Evolutionary conservation across 345 rosid species (phyloP), one percentile per base, ranked within the genome.

Genomic region (Eucalyptus curtisii): DNA sequence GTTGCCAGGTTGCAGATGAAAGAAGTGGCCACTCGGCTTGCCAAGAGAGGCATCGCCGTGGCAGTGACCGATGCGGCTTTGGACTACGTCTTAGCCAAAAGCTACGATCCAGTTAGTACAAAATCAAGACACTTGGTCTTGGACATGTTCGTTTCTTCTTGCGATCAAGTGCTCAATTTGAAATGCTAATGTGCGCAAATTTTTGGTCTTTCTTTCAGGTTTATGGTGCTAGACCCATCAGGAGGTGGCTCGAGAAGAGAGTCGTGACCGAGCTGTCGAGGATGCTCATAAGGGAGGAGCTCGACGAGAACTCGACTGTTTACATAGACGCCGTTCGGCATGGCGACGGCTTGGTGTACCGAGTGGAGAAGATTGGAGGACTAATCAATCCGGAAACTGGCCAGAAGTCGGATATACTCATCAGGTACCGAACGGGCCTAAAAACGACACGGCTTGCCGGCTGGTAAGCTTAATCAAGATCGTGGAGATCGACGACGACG

Each of bases 241-340:
- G 99, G 91, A 96, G 99, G 88, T 97, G 99, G 99, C 96, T 97
- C 8, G 98, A 97, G 93, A 96, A 87, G 92, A 95, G 89, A 91
- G 99, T 97, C 88, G 98, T 97, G 3, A 97, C 99, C 0, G 96
- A 96, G 91, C 90, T 97, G 20, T 97, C 98, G 13, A 95, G 91
- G 90, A 96, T 96, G 99, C 94, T 97, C 5, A 89, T 97, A 45
- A 93, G 94, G 89, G 98, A 94, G 47, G 99, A 95, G 44, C 96
- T 97, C 0, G 97, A 97, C 37, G 99, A 96, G 87, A 97, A 94
- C 93, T 94, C 96, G 0, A 96, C 98, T 0, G 99, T 94, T 45
- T 96, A 93, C 89, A 96, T 97, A 22, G 97, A 96, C 24, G 96
- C 95, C 6, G 93, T 87, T 5, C 30, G 89, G 7, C 84, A 19